Evolutionary conservation across 1,139 yeast genomes (phyloP).

Genomic region (Candida labiduridarum): DNA sequence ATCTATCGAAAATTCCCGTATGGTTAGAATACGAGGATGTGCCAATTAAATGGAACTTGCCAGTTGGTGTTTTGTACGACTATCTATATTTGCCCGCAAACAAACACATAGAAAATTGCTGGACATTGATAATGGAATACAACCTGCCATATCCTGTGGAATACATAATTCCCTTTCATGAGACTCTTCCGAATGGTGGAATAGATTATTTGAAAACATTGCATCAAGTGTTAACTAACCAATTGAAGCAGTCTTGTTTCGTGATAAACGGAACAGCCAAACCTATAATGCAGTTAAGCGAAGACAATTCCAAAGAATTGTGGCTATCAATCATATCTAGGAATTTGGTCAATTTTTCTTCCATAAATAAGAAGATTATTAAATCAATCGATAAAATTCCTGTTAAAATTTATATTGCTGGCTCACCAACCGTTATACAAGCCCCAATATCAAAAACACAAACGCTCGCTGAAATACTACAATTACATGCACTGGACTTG

Average conservation of each 20-base stretch:
- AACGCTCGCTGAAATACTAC: slow-evolving; percentile 46
- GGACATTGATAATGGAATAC: slow-evolving; percentile 53
- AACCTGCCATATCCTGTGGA: slow-evolving; percentile 49
- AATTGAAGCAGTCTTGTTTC: slow-evolving; percentile 76
- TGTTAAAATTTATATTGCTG: slow-evolving; percentile 57
- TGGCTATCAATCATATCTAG: slow-evolving; percentile 55
- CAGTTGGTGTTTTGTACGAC: slow-evolving; percentile 74
- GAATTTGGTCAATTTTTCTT: slow-evolving; percentile 27
- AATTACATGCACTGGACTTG: slow-evolving; percentile 44
- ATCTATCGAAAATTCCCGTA: slow-evolving; percentile 26
- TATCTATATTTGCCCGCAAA: slow-evolving; percentile 31
- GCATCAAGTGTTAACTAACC: slow-evolving; percentile 67
- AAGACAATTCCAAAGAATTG: slow-evolving; percentile 54
- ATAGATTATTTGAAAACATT: slow-evolving; percentile 34
- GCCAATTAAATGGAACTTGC: slow-evolving; percentile 78
- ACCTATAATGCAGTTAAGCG: slow-evolving; percentile 72
- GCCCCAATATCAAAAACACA: slow-evolving; percentile 41
- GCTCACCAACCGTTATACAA: slow-evolving; percentile 48
- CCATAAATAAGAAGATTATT: slow-evolving; percentile 33
- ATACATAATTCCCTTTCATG: slow-evolving; percentile 50
- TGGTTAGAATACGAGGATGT: slow-evolving; percentile 73
- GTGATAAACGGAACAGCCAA: slow-evolving; percentile 75
- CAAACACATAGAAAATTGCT: slow-evolving; percentile 21
- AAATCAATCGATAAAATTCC: slow-evolving; percentile 53
- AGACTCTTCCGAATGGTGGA: slow-evolving; percentile 6